Base-by-base conservation (phyloP, 2,329 filamentous ascomycete species). In the Cordyceps militaris region DNA sequence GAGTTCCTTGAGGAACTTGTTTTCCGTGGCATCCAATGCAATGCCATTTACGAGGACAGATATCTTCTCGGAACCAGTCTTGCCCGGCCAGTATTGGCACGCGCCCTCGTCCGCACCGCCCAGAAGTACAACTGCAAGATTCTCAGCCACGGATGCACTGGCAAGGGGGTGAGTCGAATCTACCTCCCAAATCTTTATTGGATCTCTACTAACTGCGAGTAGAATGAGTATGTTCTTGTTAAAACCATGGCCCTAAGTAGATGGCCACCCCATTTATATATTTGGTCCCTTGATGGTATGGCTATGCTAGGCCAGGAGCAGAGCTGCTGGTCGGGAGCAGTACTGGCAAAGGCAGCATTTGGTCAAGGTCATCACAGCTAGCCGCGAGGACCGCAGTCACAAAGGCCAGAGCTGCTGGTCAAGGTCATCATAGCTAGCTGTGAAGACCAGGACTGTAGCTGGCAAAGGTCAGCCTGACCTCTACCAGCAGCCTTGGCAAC, bases 1-100 rank as follows among this genome's bases (percentile, higher is more conserved):
- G 86, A 89, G 71, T 89, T 92, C 67, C 79, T 92, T 61, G 86
- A 90, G 64, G 80, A 91, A 72, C 79, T 92, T 34, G 87, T 86
- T 76, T 91, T 85, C 79, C 85, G 82, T 56, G 88, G 87, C 59
- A 82, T 91, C 64, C 85, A 53, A 57, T 61, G 63, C 67, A 82
- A 83, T 64, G 80, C 79, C 59, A 78, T 82, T 66, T 85, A 81
- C 68, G 81, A 89, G 74, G 84, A 86, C 66, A 62, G 59, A 19
- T 73, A 72, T 54, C 65, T 71, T 6, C 64, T 68, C 61, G 80
- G 80, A 58, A 85, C 81, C 51, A 76, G 76, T 32, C 75, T 88
- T 58, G 85, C 85, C 62, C 80, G 85, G 84, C 85, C 84, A 57
- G 80, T 79, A 52, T 79, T 84, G 71, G 83, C 85, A 26, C 26